Base-by-base conservation (phyloP, 2,329 filamentous ascomycete species). In the Ceratocystis cacaofunesta region DNA sequence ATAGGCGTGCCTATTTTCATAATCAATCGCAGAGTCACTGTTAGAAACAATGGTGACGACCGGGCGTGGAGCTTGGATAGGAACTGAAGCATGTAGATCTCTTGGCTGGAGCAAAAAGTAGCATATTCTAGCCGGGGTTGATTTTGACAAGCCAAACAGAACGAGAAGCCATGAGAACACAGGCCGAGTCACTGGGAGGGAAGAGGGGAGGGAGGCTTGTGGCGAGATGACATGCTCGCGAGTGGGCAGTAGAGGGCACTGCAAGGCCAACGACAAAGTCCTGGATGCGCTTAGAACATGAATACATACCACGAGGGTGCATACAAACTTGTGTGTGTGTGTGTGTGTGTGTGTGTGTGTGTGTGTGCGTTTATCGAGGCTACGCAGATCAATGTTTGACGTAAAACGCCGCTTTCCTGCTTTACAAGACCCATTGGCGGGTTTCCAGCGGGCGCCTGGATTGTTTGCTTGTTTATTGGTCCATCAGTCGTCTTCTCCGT, bases 51-150 rank as follows among this genome's bases (percentile, higher is more conserved):
- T 17, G 5, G n/a, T 30, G 28, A 19, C 28, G 30, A 19, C 55
- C 25, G 28, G 48, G 5, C 3, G 3, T 58, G 25, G 12, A n/a
- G 48, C 55, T 58, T 58, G 55, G 55, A 58, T n/a, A 19, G 55
- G 55, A 58, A 58, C 17, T 58, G 55, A 58, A 58, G 55, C 55
- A 58, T 58, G 55, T 17, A 5, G 55, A 58, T 58, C 55, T 58
- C 55, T 58, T 36, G 55, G 55, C 55, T 58, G 28, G 55, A 36
- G 55, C 25, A 57, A 6, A 17, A 30, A 17, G 52, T 30, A 57
- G 52, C 55, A 22, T 52, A 2, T 52, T n/a, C 5, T 15, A 7
- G n/a, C 15, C 17, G 17, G 28, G 15, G 28, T 17, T 32, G 25
- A 17, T n/a, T 30, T 58, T 36, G 55, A 58, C 30, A 58, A 55